These are phyloP conservation scores for Gryganskiella cystojenkinii DNA, from an alignment of 192 early-diverging fungal species.

Conservation along the genomic window DNA sequence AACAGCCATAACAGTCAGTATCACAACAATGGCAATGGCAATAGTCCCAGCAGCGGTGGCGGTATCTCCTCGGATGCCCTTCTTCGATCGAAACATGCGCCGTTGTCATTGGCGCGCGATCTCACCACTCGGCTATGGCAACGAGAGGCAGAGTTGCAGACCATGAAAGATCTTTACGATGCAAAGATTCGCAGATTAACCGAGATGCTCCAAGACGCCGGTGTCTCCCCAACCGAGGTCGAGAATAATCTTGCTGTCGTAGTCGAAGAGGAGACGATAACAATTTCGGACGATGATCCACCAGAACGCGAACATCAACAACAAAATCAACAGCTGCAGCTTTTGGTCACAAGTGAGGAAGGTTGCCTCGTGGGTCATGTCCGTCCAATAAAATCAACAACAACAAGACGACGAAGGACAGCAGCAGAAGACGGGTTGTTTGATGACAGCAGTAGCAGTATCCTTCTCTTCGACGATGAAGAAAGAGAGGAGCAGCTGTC, in stretches of 20 bases:
- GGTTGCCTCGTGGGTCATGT: too few species aligned
- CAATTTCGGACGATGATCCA: background rate
- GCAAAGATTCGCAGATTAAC: conserved; percentile 45
- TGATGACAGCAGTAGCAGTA: too few species aligned
- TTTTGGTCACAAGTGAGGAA: too few species aligned
- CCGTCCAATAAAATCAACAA: too few species aligned
- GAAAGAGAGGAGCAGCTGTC: too few species aligned
- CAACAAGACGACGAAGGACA: background rate
- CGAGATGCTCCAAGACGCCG: conserved; percentile 51
- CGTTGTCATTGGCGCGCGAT: conserved; percentile 35
- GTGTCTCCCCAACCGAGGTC: conserved; percentile 45
- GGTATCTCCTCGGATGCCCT: conserved; percentile 28
- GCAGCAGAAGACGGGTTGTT: too few species aligned
- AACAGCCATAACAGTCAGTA: background rate
- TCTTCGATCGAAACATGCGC: conserved; percentile 5
- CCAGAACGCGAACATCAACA: background rate
- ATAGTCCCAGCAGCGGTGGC: background rate
- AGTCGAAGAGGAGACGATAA: conserved; percentile 16
- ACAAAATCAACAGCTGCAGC: background rate
- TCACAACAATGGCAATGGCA: background rate
- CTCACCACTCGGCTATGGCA: conserved; percentile 51
- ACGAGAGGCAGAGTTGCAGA: conserved; percentile 47
- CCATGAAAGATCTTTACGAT: conserved; percentile 51
- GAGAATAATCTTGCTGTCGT: conserved; percentile 48
- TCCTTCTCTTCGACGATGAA: too few species aligned